Percentiles rank a stretch among this genome's conserved stretches.
These are phyloP conservation scores for Saccharomycodes ludwigii DNA, from an alignment of 805 yeast species.

Conservation along the genomic window DNA sequence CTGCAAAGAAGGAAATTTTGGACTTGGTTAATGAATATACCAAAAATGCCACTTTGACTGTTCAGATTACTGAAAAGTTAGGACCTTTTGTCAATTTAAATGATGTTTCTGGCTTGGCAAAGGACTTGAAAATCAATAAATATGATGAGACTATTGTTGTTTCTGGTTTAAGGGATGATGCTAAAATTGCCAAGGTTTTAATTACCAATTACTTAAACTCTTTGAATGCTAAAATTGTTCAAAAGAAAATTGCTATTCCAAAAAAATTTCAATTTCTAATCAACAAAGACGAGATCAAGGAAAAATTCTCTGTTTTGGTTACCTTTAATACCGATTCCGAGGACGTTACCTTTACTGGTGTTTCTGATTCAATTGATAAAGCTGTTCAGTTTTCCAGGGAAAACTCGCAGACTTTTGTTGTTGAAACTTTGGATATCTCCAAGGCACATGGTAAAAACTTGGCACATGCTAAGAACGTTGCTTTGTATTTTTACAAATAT, in stretches of 20 bases:
- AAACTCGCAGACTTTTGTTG: conserved; percentile 44
- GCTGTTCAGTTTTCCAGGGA: conserved; percentile 56
- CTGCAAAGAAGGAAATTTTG: conserved; percentile 58
- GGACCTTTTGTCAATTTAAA: conserved; percentile 21
- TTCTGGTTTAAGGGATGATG: conserved; percentile 62
- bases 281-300: conserved; percentile 39
- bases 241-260: conserved; percentile 55
- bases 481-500: conserved; percentile 48
- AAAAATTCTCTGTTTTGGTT: conserved; percentile 44
- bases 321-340: conserved; percentile 34
- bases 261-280: conserved; percentile 57
- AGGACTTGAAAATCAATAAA: conserved; percentile 21
- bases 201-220: conserved; percentile 34
- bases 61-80: conserved; percentile 26
- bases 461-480: conserved; percentile 64
- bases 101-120: conserved; percentile 14
- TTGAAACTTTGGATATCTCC: conserved; percentile 68
- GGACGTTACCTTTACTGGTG: conserved; percentile 56
- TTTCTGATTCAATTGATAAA: conserved; percentile 37
- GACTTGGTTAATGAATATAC: conserved; percentile 69
- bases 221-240: conserved; percentile 33
- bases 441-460: conserved; percentile 78
- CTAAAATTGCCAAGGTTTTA: conserved; percentile 39
- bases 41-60: conserved; percentile 39
- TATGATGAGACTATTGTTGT: conserved; percentile 28